Evolutionary conservation across 1,284 basidiomycete species (phyloP).

Genomic region (Anthracocystis setariae): DNA sequence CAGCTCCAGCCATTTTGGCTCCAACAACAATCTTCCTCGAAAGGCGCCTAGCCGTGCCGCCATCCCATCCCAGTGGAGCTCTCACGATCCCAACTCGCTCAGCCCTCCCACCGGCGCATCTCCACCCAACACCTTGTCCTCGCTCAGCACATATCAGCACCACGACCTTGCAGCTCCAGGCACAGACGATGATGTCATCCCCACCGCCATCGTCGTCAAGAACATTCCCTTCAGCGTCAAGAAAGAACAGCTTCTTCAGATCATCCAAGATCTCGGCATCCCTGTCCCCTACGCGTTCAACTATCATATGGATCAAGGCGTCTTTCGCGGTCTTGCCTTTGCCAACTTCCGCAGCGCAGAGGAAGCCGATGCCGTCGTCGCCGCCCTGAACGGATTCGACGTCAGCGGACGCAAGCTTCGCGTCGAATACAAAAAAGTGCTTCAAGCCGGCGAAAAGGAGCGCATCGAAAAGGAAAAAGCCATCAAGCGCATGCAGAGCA

Average conservation of each 20-base stretch:
- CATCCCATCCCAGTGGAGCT: constrained; percentile 49
- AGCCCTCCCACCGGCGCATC: constrained; percentile 28
- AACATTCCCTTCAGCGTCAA: constrained; percentile 99
- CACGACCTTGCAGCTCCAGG: neutral
- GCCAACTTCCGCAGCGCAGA: constrained; percentile 92
- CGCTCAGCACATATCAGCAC: constrained; percentile 18
- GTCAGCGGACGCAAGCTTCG: constrained; percentile 97
- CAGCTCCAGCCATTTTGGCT: constrained; percentile 44
- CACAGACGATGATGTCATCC: constrained; percentile 90
- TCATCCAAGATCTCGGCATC: constrained; percentile 92
- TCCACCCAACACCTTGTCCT: constrained; percentile 21
- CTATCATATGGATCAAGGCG: constrained; percentile 70
- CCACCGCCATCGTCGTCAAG: constrained; percentile 99
- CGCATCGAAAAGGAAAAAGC: constrained; percentile 99
- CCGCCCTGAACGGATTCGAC: constrained; percentile 87
- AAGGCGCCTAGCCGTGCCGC: constrained; percentile 38
- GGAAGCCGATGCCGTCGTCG: constrained; percentile 95
- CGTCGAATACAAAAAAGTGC: constrained; percentile 98
- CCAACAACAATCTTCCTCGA: constrained; percentile 23
- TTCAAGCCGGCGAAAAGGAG: constrained; percentile 98
- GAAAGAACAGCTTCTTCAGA: constrained; percentile 91
- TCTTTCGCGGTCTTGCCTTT: constrained; percentile 97
- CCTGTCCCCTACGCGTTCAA: constrained; percentile 99
- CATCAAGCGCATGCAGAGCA: constrained; percentile 86
- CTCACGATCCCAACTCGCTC: constrained; percentile 32